These are phyloP conservation scores for Cephaloascus fragrans DNA, from an alignment of 805 yeast genomes.

Conservation along the genomic window DNA sequence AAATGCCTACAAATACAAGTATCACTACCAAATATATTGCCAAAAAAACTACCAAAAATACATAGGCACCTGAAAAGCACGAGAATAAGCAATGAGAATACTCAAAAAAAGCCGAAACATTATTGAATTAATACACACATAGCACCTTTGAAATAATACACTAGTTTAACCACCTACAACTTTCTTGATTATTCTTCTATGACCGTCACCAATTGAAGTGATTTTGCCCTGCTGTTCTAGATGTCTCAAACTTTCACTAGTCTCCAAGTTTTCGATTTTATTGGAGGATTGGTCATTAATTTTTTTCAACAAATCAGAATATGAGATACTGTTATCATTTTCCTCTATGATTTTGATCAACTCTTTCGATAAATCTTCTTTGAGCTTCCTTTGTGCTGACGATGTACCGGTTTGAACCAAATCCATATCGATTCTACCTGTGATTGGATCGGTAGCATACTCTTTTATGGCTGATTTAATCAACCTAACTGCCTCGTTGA, in stretches of 20 bases:
- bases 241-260: conserved; percentile 57
- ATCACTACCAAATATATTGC: no score
- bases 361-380: conserved; percentile 61
- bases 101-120: no score
- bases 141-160: no score
- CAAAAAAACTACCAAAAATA: no score
- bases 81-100: no score
- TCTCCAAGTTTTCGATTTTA: conserved; percentile 61
- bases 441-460: conserved; percentile 94
- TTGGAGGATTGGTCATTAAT: conserved; percentile 59
- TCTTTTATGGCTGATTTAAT: conserved; percentile 93
- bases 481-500: conserved; percentile 85
- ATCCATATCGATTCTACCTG: conserved; percentile 97
- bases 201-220: conserved; percentile 62
- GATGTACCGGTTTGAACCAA: conserved; percentile 94
- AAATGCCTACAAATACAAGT: no score
- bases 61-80: no score
- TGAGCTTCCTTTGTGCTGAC: conserved; percentile 68
- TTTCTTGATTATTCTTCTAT: conserved; percentile 43
- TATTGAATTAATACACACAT: no score
- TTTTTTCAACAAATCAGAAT: conserved; percentile 46
- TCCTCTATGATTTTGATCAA: conserved; percentile 46
- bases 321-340: conserved; percentile 38
- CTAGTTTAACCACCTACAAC: conserved; percentile 7
- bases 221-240: conserved; percentile 66